These are phyloP conservation scores for Chaetomidium leptoderma DNA, from an alignment of 495 filamentous ascomycete species.

Conservation along the genomic window DNA sequence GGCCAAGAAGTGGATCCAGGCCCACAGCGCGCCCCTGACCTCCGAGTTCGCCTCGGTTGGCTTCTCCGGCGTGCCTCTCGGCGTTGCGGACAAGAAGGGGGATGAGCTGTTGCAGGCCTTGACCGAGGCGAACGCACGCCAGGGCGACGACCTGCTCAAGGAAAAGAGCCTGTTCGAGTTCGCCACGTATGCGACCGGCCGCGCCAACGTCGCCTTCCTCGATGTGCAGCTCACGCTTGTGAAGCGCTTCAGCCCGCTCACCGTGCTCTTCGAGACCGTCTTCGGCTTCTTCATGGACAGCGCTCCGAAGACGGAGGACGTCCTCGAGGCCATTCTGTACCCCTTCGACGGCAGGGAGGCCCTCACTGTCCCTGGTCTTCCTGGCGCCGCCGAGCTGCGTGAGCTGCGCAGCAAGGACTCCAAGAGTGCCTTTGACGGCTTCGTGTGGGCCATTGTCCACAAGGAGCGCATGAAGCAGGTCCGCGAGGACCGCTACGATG, in stretches of 20 bases:
- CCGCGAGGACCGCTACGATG: conserved; percentile 89
- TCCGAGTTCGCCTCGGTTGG: conserved; percentile 89
- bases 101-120: conserved; percentile 42
- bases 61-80: conserved; percentile 51
- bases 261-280: conserved; percentile 60
- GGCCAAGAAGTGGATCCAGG: conserved; percentile 73
- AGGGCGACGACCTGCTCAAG: conserved; percentile 62
- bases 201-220: conserved; percentile 87
- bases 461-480: conserved; percentile 89
- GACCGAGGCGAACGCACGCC: conserved; percentile 25
- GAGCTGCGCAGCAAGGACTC: conserved; percentile 48
- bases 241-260: conserved; percentile 87
- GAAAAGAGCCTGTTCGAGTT: conserved; percentile 83
- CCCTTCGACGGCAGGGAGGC: conserved; percentile 90
- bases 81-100: conserved; percentile 33
- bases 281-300: conserved; percentile 74
- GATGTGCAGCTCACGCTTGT: conserved; percentile 76
- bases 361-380: conserved; percentile 57
- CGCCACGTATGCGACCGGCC: conserved; percentile 83
- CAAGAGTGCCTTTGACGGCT: conserved; percentile 80
- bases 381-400: conserved; percentile 49
- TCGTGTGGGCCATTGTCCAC: conserved; percentile 93
- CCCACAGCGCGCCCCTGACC: conserved; percentile 64
- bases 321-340: conserved; percentile 68
- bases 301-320: conserved; percentile 61